These are phyloP conservation scores for Wickerhamiella spandovensis DNA, from an alignment of 805 yeast genomes.

Conservation along the genomic window DNA sequence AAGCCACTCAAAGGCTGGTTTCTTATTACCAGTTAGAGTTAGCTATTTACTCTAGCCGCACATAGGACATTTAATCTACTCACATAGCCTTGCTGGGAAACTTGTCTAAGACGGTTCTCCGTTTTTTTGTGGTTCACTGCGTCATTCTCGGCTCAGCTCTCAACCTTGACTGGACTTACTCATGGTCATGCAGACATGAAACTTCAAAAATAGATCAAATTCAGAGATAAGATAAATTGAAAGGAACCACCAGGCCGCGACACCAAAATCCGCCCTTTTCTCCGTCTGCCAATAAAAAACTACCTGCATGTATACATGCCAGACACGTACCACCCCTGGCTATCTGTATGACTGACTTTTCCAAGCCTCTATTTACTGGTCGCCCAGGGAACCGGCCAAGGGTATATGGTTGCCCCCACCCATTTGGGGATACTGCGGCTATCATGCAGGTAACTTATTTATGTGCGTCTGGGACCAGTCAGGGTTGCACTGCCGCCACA, in stretches of 20 bases:
- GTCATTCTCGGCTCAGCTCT: too few species aligned
- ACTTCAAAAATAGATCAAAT: neutral
- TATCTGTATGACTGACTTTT: neutral
- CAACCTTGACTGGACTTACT: neutral
- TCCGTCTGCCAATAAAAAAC: too few species aligned
- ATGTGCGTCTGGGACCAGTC: neutral
- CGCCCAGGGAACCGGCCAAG: neutral
- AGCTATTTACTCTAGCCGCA: too few species aligned
- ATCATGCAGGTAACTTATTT: neutral
- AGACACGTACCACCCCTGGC: neutral
- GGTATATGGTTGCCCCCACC: neutral
- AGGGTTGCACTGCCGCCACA: neutral
- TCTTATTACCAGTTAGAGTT: too few species aligned
- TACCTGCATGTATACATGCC: neutral
- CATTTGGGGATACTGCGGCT: neutral
- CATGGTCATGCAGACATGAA: neutral
- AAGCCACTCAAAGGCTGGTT: too few species aligned
- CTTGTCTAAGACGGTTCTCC: too few species aligned
- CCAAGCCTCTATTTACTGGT: neutral
- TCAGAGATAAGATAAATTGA: too few species aligned
- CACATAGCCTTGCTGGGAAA: too few species aligned
- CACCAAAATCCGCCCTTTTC: too few species aligned
- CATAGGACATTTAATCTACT: too few species aligned
- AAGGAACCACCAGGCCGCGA: too few species aligned
- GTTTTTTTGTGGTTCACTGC: neutral